Evolutionary conservation across 257 asterid genomes (phyloP).

Genomic region (Anisodus acutangulus): DNA sequence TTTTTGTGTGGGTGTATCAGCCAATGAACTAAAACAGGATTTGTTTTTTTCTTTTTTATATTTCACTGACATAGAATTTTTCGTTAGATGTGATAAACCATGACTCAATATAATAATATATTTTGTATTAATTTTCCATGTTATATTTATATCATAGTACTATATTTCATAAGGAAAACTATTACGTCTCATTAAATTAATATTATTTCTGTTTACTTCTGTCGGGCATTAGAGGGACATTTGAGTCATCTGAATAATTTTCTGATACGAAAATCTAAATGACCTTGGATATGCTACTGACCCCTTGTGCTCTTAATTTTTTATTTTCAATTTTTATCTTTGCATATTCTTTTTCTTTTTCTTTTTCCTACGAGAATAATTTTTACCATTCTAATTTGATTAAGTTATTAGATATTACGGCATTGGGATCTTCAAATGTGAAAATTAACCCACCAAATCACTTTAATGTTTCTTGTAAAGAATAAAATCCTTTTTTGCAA

Average conservation of each 20-base stretch:
- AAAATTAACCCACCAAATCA: not conserved
- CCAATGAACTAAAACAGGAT: not conserved
- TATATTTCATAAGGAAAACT: not conserved
- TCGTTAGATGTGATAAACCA: constrained; percentile 60
- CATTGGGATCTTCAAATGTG: constrained; percentile 27
- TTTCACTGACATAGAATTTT: constrained; percentile 42
- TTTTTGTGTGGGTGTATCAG: not conserved
- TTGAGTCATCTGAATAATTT: constrained; percentile 52
- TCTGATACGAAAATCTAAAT: constrained; percentile 50
- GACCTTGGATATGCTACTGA: constrained; percentile 31
- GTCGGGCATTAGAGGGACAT: constrained; percentile 62
- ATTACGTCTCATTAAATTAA: constrained; percentile 32
- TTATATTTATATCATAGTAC: not conserved
- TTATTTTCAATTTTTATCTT: not conserved
- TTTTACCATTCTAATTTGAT: not conserved
- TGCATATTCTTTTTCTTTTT: not conserved
- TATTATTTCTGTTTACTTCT: constrained; percentile 44
- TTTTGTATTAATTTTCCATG: not conserved
- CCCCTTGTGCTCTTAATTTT: constrained; percentile 21
- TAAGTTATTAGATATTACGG: not conserved
- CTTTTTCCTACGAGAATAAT: not conserved
- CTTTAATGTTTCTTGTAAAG: not conserved
- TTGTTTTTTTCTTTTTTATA: not conserved
- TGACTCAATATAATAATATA: constrained; percentile 37
- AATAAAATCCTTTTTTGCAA: not conserved